Evolutionary conservation across 306 rosid genomes (phyloP).

Genomic region (Glycine tomentella): DNA sequence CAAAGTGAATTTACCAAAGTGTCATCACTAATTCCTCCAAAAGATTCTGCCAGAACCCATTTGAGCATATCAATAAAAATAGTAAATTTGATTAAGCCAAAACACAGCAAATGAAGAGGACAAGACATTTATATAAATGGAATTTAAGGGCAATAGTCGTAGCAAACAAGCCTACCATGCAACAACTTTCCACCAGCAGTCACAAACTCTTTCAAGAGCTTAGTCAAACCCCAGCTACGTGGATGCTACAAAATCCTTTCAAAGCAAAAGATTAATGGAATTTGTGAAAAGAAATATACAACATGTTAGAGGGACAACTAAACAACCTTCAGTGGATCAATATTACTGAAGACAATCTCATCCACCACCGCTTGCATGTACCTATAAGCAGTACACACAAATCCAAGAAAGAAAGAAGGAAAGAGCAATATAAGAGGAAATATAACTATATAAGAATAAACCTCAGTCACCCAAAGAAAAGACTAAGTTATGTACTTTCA

Average conservation of each 20-base stretch:
- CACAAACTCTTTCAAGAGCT: conserved; percentile 77
- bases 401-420: neutral
- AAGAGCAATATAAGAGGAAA: conserved; percentile 17
- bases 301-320: conserved; percentile 19
- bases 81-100: conserved; percentile 38
- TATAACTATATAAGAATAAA: conserved; percentile 29
- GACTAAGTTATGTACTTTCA: no score
- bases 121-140: conserved; percentile 22
- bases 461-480: conserved; percentile 16
- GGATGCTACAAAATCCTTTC: conserved; percentile 76
- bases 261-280: conserved; percentile 49
- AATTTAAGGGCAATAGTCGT: conserved; percentile 35
- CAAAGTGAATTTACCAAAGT: no score
- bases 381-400: conserved; percentile 55
- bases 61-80: conserved; percentile 44
- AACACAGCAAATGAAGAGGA: conserved; percentile 34
- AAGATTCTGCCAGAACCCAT: conserved; percentile 68
- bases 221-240: conserved; percentile 76
- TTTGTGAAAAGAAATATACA: conserved; percentile 30
- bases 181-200: conserved; percentile 73
- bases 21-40: conserved; percentile 68
- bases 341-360: conserved; percentile 77
- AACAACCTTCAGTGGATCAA: conserved; percentile 76
- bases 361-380: conserved; percentile 99
- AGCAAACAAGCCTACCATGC: conserved; percentile 68